phyloP scores from a whole-genome alignment of 306 rosid species.

The Leucaena leucocephala region DNA sequence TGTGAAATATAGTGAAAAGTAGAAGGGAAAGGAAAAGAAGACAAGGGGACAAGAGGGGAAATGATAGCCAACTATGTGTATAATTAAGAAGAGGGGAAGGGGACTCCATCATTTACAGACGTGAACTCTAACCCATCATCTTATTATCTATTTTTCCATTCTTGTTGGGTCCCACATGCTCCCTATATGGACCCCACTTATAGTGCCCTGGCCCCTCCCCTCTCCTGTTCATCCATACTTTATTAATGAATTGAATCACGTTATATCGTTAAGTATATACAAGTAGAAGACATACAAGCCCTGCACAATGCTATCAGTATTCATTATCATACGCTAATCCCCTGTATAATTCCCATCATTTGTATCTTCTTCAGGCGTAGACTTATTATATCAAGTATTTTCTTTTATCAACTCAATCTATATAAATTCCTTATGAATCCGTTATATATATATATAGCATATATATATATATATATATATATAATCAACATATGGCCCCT shows the following conservation, averaged over 20 bases:
- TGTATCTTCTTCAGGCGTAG: neutral
- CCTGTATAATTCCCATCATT: neutral
- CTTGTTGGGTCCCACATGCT: conserved; percentile 59
- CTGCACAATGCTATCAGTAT: neutral
- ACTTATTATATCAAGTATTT: neutral
- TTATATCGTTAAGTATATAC: neutral
- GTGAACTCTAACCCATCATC: conserved; percentile 87
- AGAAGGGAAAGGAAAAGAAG: neutral
- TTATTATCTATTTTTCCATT: conserved; percentile 53
- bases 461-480: too few species aligned
- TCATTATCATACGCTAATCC: neutral
- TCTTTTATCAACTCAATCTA: neutral
- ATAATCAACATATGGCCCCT: too few species aligned
- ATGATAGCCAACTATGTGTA: conserved; percentile 56
- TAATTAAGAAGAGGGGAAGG: conserved; percentile 66
- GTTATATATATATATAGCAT: too few species aligned
- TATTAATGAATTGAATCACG: neutral
- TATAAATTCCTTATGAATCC: too few species aligned
- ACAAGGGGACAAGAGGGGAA: conserved; percentile 53
- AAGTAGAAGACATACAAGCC: neutral
- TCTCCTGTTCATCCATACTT: conserved; percentile 16
- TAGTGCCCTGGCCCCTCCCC: conserved; percentile 2
- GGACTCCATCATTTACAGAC: conserved; percentile 75
- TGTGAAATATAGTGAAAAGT: too few species aligned
- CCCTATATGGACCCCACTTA: conserved; percentile 51